Base-by-base conservation (phyloP, 768 basidiomycete genomes). In the Wakefieldia striispora region DNA sequence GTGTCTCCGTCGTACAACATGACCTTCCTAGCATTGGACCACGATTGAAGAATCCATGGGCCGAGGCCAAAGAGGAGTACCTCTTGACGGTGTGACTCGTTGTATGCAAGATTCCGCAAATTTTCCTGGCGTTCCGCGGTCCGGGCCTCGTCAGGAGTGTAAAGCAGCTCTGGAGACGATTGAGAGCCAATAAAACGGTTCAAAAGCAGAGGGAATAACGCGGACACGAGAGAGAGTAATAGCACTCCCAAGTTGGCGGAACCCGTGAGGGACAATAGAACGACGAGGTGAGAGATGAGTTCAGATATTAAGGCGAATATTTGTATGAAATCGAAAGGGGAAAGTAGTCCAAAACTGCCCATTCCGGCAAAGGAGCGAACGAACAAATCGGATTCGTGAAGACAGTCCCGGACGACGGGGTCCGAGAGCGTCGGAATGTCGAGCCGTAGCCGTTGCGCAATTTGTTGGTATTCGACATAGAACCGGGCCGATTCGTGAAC, bases 301-400 rank as follows among this genome's bases (percentile, higher is more conserved):
- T 91, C 89, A 27, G 86, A 82, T 17, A 83, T 49, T 45, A 88
- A 74, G 36, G 85, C 82, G 54, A 91, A 70, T 58, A 91, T 72
- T 57, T 85, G 84, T 58, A 90, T 75, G 56, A 89, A 81, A 61
- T 91, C 89, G 48, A 91, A 76, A 8, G 89, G 90, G 3, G 87
- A 89, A 57, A 91, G 74, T 26, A 90, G 75, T 14, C 89, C 89
- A 63, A 91, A 89, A 11, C 85, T 80, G 33, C 84, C 80, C 58
- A 74, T 71, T 37, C 86, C 86, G 58, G 76, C 80, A 67, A 91
- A 91, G 11, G 90, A 91, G 50, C 86, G 79, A 37, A 86, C 85
- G 62, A 92, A 92, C 29, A 88, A 76, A 62, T 92, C 90, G 34
- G 90, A 88, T 69, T 92, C 89, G 51, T 88, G 84, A n/a, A 92